These are phyloP conservation scores for Salisapilia sapeloensis DNA, from an alignment of 352 stramenopile genomes.

Conservation along the genomic window DNA sequence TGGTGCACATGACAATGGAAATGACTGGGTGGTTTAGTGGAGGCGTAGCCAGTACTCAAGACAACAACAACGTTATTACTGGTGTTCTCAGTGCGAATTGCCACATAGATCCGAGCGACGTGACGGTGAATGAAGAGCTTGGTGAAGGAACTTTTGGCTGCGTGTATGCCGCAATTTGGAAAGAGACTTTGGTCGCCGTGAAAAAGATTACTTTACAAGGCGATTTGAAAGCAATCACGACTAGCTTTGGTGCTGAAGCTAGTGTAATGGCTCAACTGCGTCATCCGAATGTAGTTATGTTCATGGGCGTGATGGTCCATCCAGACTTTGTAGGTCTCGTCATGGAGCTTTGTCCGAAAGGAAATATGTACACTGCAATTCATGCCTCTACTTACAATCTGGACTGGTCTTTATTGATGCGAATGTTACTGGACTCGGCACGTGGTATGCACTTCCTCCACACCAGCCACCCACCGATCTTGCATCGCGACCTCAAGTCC, in stretches of 20 bases:
- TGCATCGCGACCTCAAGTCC: slow-evolving; percentile 83
- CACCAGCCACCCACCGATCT: slow-evolving; percentile 71
- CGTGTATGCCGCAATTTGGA: slow-evolving; percentile 63
- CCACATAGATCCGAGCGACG: slow-evolving; percentile 73
- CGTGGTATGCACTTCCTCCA: slow-evolving; percentile 85
- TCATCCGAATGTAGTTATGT: slow-evolving; percentile 80
- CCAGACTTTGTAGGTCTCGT: slow-evolving; percentile 73
- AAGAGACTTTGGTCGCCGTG: slow-evolving; percentile 64
- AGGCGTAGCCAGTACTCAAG: slow-evolving; percentile 33
- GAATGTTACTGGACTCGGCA: slow-evolving; percentile 78
- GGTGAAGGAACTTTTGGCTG: slow-evolving; percentile 58
- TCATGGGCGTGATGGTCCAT: slow-evolving; percentile 83
- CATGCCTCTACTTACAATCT: slow-evolving; percentile 62
- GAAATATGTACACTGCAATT: slow-evolving; percentile 71
- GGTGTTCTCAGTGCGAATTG: slow-evolving; percentile 64
- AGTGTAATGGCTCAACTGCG: slow-evolving; percentile 73
- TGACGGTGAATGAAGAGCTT: slow-evolving; percentile 63
- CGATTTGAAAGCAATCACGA: slow-evolving; percentile 68
- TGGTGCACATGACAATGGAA: slow-evolving; percentile 82
- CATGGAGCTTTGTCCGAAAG: slow-evolving; percentile 80
- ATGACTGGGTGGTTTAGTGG: slow-evolving; percentile 80
- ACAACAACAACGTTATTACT: slow-evolving; percentile 14
- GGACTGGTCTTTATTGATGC: slow-evolving; percentile 71
- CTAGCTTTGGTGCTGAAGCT: slow-evolving; percentile 62
- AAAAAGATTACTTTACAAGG: slow-evolving; percentile 75